A percentile compares a stretch with the other conserved stretches of the same genome.
phyloP scores from a whole-genome alignment of 2,329 filamentous ascomycete species.

The Parafenestella ontariensis region DNA sequence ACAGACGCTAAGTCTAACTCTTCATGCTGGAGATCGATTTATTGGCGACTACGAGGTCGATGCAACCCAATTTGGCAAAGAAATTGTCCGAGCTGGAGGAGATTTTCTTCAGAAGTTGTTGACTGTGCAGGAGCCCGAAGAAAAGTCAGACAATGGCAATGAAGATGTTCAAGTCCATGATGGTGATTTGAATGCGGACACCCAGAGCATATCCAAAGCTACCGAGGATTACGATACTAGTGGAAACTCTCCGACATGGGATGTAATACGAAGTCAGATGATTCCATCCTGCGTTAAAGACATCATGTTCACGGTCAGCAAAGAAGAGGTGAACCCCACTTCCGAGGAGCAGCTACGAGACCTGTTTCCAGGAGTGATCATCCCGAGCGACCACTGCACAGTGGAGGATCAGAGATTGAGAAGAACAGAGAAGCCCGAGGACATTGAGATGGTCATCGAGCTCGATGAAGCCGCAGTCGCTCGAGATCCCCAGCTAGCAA shows the following conservation, averaged over 20 bases:
- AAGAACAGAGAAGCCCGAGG: slow-evolving; percentile 5
- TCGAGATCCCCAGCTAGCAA: slow-evolving; percentile 2
- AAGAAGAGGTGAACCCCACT: slow-evolving; percentile 2
- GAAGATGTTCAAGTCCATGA: neutral
- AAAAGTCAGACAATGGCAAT: neutral
- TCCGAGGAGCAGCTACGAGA: slow-evolving; percentile 1
- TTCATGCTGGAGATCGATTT: neutral
- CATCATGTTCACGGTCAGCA: slow-evolving; percentile 4
- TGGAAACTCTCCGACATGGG: slow-evolving; percentile 1
- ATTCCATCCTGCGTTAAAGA: slow-evolving; percentile 7
- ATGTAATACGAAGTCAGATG: neutral
- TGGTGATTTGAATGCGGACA: neutral
- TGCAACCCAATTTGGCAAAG: neutral
- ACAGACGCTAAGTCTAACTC: neutral
- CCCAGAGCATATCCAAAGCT: neutral
- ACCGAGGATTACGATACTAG: neutral
- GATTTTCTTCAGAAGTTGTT: neutral
- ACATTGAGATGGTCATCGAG: slow-evolving; percentile 13
- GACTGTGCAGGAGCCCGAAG: neutral
- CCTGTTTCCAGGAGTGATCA: slow-evolving; percentile 5
- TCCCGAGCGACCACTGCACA: neutral
- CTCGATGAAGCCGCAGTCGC: slow-evolving; percentile 4
- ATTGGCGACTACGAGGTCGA: slow-evolving; percentile 1
- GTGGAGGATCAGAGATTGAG: neutral
- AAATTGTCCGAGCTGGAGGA: neutral